phyloP scores from a whole-genome alignment of 192 early-diverging fungal genomes.

The Backusella luteola region DNA sequence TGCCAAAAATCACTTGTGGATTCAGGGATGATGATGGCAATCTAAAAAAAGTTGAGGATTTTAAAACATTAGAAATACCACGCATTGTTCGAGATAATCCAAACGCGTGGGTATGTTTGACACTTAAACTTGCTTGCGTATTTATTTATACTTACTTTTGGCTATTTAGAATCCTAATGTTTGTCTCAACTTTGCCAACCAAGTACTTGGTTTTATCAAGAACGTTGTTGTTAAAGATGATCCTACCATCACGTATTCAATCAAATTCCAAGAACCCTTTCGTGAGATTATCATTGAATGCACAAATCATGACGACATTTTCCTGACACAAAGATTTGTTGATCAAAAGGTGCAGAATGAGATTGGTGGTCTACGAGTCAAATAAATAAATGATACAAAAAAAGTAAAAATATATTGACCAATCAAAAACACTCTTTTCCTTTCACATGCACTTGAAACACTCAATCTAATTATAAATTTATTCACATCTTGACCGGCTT shows the following conservation, averaged over 20 bases:
- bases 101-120: slow-evolving; percentile 61
- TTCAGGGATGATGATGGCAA: slow-evolving; percentile 78
- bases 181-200: slow-evolving; percentile 83
- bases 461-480: not conserved
- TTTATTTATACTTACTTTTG: not conserved
- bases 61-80: slow-evolving; percentile 82
- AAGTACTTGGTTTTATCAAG: slow-evolving; percentile 54
- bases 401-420: not conserved
- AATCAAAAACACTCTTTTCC: not conserved
- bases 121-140: not conserved
- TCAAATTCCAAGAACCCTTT: slow-evolving; percentile 44
- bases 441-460: not conserved
- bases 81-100: slow-evolving; percentile 65
- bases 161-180: slow-evolving; percentile 60
- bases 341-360: slow-evolving; percentile 17
- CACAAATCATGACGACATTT: slow-evolving; percentile 24
- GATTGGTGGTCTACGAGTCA: slow-evolving; percentile 26
- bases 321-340: slow-evolving; percentile 47
- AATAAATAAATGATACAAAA: not conserved
- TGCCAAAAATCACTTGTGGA: slow-evolving; percentile 80
- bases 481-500: not conserved
- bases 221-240: slow-evolving; percentile 41
- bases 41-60: slow-evolving; percentile 53
- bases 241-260: slow-evolving; percentile 41
- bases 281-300: slow-evolving; percentile 38